These are phyloP conservation scores for Stephania yunnanensis DNA, from an alignment of 164 flowering plant genomes.

Conservation along the genomic window DNA sequence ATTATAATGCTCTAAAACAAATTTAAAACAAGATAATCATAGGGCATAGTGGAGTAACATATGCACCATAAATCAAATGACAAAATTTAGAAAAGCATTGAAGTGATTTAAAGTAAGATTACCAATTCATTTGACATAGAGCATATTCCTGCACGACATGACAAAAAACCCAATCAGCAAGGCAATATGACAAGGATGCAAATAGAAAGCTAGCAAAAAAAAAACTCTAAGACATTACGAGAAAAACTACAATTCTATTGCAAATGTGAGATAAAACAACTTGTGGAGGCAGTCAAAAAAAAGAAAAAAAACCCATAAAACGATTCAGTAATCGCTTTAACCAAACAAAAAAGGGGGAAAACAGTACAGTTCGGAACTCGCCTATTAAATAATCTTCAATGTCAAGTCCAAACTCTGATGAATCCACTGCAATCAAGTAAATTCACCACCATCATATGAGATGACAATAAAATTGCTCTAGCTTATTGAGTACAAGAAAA, in stretches of 20 bases:
- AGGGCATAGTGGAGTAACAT: background rate
- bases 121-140: slow-evolving; percentile 97
- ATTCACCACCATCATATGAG: too few species aligned
- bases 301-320: background rate
- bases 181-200: background rate
- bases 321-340: background rate
- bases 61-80: background rate
- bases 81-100: background rate
- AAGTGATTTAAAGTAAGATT: slow-evolving; percentile 6
- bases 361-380: slow-evolving; percentile 25
- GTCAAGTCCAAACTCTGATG: slow-evolving; percentile 71
- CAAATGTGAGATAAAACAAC: background rate
- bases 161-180: slow-evolving; percentile 27
- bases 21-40: too few species aligned
- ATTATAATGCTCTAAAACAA: background rate
- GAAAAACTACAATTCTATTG: background rate
- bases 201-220: background rate
- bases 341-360: background rate
- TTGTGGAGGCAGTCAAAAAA: background rate
- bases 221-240: background rate
- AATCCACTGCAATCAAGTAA: slow-evolving; percentile 52
- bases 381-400: slow-evolving; percentile 93
- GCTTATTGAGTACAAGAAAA: background rate
- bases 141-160: slow-evolving; percentile 67
- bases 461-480: background rate